Percentiles rank a stretch among this genome's conserved stretches.
These are phyloP conservation scores for Leccinum subgranulosum DNA, from an alignment of 768 basidiomycete species.

Conservation along the genomic window DNA sequence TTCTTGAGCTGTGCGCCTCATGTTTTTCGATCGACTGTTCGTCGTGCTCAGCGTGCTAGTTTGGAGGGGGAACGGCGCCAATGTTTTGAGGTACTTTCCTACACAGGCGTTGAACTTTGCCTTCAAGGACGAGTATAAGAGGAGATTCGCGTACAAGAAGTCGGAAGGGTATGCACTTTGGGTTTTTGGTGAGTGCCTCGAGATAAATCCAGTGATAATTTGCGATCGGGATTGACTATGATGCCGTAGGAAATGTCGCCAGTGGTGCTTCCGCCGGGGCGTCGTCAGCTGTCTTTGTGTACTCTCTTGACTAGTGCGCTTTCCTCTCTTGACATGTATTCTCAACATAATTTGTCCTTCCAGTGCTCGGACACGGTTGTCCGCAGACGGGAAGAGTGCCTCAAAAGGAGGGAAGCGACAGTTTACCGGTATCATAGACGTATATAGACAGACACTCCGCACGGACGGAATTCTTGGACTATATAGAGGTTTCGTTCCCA, in stretches of 20 bases:
- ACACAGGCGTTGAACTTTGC: constrained; percentile 47
- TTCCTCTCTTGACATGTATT: neutral
- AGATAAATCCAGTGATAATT: neutral
- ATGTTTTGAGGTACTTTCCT: constrained; percentile 44
- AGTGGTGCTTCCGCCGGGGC: constrained; percentile 45
- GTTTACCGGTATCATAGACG: constrained; percentile 39
- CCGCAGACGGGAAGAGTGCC: constrained; percentile 38
- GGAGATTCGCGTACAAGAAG: constrained; percentile 35
- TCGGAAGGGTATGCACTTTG: constrained; percentile 36
- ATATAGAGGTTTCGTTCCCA: constrained; percentile 42
- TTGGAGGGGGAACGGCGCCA: constrained; percentile 45
- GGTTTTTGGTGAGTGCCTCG: constrained; percentile 29
- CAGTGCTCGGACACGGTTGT: constrained; percentile 41
- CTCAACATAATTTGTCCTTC: neutral
- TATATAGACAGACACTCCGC: constrained; percentile 41
- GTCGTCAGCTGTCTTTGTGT: constrained; percentile 41
- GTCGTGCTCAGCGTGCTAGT: constrained; percentile 23
- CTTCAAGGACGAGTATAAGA: constrained; percentile 45
- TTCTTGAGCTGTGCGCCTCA: constrained; percentile 31
- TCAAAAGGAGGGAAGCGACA: constrained; percentile 39
- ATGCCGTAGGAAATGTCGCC: constrained; percentile 35
- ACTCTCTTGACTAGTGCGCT: constrained; percentile 43
- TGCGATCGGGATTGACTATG: neutral
- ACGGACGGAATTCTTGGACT: constrained; percentile 40
- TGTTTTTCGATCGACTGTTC: neutral